phyloP scores from a whole-genome alignment of 2,329 filamentous ascomycete genomes.

The Bipolaris sorokiniana region DNA sequence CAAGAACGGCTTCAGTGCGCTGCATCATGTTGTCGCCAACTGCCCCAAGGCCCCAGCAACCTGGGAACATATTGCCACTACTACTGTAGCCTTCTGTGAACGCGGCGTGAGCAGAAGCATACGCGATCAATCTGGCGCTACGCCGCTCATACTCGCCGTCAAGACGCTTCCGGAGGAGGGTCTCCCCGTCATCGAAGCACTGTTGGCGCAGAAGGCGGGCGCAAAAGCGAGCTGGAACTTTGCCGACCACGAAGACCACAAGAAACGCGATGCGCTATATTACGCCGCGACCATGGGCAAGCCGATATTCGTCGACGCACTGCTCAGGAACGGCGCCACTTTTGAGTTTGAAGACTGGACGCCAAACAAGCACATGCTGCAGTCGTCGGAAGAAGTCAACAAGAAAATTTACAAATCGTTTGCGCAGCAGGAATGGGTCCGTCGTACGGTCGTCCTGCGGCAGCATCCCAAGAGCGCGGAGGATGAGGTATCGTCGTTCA shows the following conservation, averaged over 20 bases:
- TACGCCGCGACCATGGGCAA: constrained; percentile 39
- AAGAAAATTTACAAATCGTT: constrained; percentile 31
- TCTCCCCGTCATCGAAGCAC: constrained; percentile 32
- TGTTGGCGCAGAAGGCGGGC: constrained; percentile 28
- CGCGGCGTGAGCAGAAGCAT: constrained; percentile 41
- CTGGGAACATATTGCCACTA: constrained; percentile 38
- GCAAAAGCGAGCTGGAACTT: constrained; percentile 35
- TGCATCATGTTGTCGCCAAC: constrained; percentile 40
- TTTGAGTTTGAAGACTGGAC: constrained; percentile 38
- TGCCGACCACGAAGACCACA: constrained; percentile 41
- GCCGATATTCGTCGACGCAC: constrained; percentile 29
- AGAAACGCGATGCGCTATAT: constrained; percentile 33
- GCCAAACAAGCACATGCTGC: constrained; percentile 15
- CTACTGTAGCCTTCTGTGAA: constrained; percentile 36
- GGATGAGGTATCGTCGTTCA: constrained; percentile 17
- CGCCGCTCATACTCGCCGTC: constrained; percentile 43
- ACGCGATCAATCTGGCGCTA: constrained; percentile 42
- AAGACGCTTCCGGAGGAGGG: constrained; percentile 40
- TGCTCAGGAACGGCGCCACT: constrained; percentile 38
- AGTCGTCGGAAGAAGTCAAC: constrained; percentile 13
- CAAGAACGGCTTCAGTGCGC: constrained; percentile 36
- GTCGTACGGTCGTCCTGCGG: constrained; percentile 27
- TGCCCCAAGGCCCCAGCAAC: constrained; percentile 27
- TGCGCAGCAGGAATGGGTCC: constrained; percentile 38
- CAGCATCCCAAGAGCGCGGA: constrained; percentile 18